Evolutionary conservation across 2,329 filamentous ascomycete genomes (phyloP).

Genomic region (Teratosphaeria gauchensis): DNA sequence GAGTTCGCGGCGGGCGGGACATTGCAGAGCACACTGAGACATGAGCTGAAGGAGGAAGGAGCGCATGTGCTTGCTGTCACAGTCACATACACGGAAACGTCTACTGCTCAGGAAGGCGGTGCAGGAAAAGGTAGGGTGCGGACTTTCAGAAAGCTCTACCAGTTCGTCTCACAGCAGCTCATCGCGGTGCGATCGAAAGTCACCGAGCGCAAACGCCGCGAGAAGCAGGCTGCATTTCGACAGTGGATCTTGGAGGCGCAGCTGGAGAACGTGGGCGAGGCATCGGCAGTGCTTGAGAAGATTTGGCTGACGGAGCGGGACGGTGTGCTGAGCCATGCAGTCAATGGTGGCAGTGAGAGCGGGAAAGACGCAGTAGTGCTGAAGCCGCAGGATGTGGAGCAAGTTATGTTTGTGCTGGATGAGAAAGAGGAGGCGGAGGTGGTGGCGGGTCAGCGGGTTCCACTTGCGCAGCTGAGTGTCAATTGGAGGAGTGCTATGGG

Average conservation of each 20-base stretch:
- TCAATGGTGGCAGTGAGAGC: conserved; percentile 22
- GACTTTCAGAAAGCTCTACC: conserved; percentile 90
- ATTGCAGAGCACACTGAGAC: conserved; percentile 70
- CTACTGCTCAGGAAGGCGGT: conserved; percentile 29
- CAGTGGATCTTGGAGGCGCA: conserved; percentile 82
- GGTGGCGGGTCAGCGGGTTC: conserved; percentile 36
- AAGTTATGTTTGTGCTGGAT: conserved; percentile 55
- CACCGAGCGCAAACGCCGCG: conserved; percentile 43
- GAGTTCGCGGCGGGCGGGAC: conserved; percentile 53
- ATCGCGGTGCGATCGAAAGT: conserved; percentile 87
- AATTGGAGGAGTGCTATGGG: conserved; percentile 88
- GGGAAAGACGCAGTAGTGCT: conserved; percentile 34
- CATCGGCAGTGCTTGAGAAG: conserved; percentile 65
- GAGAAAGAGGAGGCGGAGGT: conserved; percentile 36
- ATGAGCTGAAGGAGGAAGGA: conserved; percentile 88
- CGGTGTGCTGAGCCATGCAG: conserved; percentile 14
- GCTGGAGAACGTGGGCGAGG: conserved; percentile 87
- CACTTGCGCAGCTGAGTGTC: conserved; percentile 73
- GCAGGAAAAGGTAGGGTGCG: conserved; percentile 55
- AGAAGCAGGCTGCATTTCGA: conserved; percentile 22
- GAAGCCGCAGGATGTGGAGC: conserved; percentile 53
- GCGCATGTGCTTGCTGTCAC: conserved; percentile 89
- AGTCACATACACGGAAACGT: conserved; percentile 83
- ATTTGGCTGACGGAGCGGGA: conserved; percentile 22
- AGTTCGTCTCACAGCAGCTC: conserved; percentile 86